Evolutionary conservation across 2,329 filamentous ascomycete species (phyloP).

Genomic region (Trichoderma arundinaceum): DNA sequence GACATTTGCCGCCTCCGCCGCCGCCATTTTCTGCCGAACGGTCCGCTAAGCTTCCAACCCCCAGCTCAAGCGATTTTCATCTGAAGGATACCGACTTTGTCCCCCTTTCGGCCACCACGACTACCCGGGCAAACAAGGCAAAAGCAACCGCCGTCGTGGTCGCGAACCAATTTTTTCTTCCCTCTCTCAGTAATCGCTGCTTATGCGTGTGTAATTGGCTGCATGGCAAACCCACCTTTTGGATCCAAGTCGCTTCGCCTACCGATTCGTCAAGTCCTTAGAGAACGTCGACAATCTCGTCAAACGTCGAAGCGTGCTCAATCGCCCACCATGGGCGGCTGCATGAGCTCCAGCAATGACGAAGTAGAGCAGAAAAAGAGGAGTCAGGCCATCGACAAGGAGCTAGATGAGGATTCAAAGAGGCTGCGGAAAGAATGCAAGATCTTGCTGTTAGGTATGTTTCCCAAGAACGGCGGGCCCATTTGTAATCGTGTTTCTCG

Average conservation of each 20-base stretch:
- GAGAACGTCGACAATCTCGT: conserved; percentile 26
- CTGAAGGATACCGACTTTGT: conserved; percentile 22
- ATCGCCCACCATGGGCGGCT: conserved; percentile 77
- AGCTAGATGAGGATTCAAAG: conserved; percentile 91
- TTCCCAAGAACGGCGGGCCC: not conserved
- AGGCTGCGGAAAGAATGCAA: conserved; percentile 97
- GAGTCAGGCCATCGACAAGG: conserved; percentile 93
- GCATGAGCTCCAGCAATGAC: conserved; percentile 87
- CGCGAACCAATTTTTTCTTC: not conserved
- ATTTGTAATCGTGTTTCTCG: not conserved
- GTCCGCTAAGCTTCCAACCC: conserved; percentile 27
- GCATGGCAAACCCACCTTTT: conserved; percentile 29
- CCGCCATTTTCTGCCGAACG: conserved; percentile 30
- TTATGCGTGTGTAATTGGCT: conserved; percentile 32
- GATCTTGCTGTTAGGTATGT: conserved; percentile 87
- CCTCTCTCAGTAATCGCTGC: not conserved
- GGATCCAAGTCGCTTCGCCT: conserved; percentile 30
- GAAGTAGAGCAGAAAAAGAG: conserved; percentile 93
- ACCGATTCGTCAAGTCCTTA: conserved; percentile 29
- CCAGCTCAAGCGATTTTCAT: conserved; percentile 21
- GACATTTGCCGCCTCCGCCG: conserved; percentile 20
- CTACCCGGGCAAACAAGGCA: not conserved
- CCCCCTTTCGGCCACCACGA: conserved; percentile 21
- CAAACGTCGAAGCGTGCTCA: conserved; percentile 24
- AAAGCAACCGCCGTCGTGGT: not conserved